Base-by-base conservation (phyloP, 805 yeast species). In the Lipomyces yamanashiensis region DNA sequence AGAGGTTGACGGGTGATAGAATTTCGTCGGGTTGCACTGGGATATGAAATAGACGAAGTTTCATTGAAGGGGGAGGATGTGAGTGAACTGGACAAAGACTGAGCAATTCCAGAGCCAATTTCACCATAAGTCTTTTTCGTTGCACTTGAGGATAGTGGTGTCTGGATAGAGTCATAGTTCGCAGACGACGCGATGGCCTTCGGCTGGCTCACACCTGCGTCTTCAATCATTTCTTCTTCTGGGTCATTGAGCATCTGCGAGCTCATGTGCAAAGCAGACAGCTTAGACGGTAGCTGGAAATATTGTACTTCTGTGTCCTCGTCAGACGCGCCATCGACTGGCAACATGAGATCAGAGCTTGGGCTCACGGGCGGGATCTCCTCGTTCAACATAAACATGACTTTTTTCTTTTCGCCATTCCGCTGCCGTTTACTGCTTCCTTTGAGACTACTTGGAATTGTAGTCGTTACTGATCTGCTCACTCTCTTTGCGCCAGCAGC, bases 321-420 rank as follows among this genome's bases (percentile, higher is more conserved):
- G 34, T 33, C 57, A 17, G 44, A 48, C 33, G 21, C 13, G 8
- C 19, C 43, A 13, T 54, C 62, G 3, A 40, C 52, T 7, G 63
- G 59, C 45, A 62, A n/a, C 21, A 55, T 17, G 7, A 65, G n/a
- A 39, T 65, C 68, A 17, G 66, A 54, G 10, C 54, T 62, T 19
- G 68, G 68, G 23, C 68, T 64, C 19, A 65, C 68, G 13, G 67
- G 68, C 17, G 67, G 58, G 10, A 56, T 40, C 33, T 65, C 62
- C 23, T 65, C 64, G 17, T 43, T 54, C 39, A 65, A 23, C 51
- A 33, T 51, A 50, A 65, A 65, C 67, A 57, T 65, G 12, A 65
- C 68, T 23, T 53, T 54, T 34, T 65, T 65, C 59, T 63, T 65
- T 13, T 61, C 58, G 3, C 63, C 65, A 19, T 49, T 63, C 21